Base-by-base conservation (phyloP, 2,329 filamentous ascomycete genomes). In the Orbilia brochopaga region DNA sequence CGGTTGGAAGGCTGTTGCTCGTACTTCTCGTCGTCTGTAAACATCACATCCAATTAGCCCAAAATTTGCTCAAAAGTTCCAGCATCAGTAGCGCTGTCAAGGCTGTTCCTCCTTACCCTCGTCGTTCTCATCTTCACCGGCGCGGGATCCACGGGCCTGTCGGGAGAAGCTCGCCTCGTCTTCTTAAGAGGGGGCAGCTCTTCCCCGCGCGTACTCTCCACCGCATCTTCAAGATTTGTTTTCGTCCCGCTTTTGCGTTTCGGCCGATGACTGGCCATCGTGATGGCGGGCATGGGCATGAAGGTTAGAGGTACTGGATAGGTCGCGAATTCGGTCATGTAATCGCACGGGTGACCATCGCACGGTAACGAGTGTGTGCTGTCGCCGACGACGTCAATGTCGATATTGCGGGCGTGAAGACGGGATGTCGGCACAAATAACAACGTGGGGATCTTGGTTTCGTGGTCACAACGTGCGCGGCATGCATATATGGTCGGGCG, bases 321-420 rank as follows among this genome's bases (percentile, higher is more conserved):
- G 40, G 56, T 52, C 17, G 67, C 67, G 67, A 72, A 72, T 65
- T 72, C 67, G 42, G 67, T 72, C 67, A 72, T 72, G 60, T 60
- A 72, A 72, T 72, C 60, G 55, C 60, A 48, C 50, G 46, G 37
- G 42, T 60, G 37, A 64, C 54, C 59, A 63, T 70, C 56, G 59
- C 54, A 70, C 15, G 37, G 32, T 56, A 56, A 21, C 48, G 42
- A 44, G 17, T 54, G 53, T 53, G 32, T n/a, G 37, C n/a, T 15
- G 48, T 46, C 10, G 32, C 19, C 15, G 42, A 3, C 15, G 19
- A 21, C 19, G 27, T 32, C 27, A 32, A 32, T 32, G 27, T 8
- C 27, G 27, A 32, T 32, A 8, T 8, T 32, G 27, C 27, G 27
- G 3, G 27, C 27, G 27, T 32, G 27, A 8, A 8, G 27, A 32